Evolutionary conservation across 2,329 filamentous ascomycete genomes (phyloP), one percentile per base, ranked within the genome.

Genomic region (Aureobasidium melanogenum): DNA sequence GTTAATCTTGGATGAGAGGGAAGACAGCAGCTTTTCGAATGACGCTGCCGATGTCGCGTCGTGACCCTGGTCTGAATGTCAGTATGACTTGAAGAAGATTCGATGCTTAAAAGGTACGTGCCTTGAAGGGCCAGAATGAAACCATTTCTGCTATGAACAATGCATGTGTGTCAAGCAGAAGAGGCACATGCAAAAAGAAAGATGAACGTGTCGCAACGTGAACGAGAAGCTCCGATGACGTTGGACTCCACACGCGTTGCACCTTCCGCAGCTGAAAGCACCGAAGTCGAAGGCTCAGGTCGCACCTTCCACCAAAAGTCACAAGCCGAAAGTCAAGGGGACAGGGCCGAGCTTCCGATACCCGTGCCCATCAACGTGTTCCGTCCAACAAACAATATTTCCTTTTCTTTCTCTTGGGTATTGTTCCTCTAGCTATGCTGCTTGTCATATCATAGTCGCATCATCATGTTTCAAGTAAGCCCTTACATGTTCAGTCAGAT

Each of bases 1-100:
- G 43, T 87, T 81, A 73, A 99, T 97, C 76, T 94, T 96, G 57
- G 80, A 79, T 12, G 92, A 89, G 48, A 99, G 84, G 26, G 84
- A 81, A 10, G 91, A 89, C 32, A 99, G 85, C 2, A 88, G 85
- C 79, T 92, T 97, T 77, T 99, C 94, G 72, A 97, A 99, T 4
- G 88, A 89, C 56, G 91, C 92, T 28, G 94, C 88, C 66, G 92
- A 96, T 71, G 84, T 88, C 71, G 84, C 88, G 72, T 88, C 83
- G 70, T 89, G 83, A 75, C 84, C 84, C 91, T 96, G 69, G 38
- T 47, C 62, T 47, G 57, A 43, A 30, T 56, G 61, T 57, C 24
- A 50, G 51, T 48, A 15, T 2, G 28, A 39, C 15, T 3, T 8
- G 26, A 46, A 57, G 48, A 46, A 17, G 8, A 6, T 15, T 12